A percentile compares a stretch with the other conserved stretches of the same genome.
Conservation (phyloP, 1,139 yeast genomes). For the Martiniozyma asiatica region DNA sequence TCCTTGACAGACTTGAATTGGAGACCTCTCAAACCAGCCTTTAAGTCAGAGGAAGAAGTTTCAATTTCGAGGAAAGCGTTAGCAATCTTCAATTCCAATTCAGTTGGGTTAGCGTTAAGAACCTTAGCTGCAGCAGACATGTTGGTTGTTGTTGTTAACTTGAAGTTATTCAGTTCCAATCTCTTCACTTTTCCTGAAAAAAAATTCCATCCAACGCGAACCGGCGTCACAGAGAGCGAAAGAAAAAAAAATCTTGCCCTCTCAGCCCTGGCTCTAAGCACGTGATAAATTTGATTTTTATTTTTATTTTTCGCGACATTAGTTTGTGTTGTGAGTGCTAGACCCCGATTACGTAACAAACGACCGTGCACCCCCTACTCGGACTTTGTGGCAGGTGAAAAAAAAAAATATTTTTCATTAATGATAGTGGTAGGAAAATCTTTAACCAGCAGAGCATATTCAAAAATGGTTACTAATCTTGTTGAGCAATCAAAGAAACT, state of each 20-base stretch:
- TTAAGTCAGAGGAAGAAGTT: constrained; percentile 83
- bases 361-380: not conserved
- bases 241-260: constrained; percentile 1
- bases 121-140: constrained; percentile 97
- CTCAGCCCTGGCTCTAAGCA: constrained; percentile 4
- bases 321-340: not conserved
- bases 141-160: constrained; percentile 19
- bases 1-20: constrained; percentile 98
- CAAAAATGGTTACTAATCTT: constrained; percentile 12
- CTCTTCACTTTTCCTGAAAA: not conserved
- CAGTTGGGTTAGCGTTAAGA: constrained; percentile 85
- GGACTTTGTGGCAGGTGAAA: too few relatives aligned
- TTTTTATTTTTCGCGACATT: too few relatives aligned
- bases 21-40: constrained; percentile 96
- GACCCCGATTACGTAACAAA: not conserved
- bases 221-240: too few relatives aligned
- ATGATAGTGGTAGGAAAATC: too few relatives aligned
- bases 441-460: too few relatives aligned
- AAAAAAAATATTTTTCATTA: too few relatives aligned
- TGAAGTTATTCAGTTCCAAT: not conserved
- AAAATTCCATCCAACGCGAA: not conserved
- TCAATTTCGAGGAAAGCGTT: constrained; percentile 98
- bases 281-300: too few relatives aligned
- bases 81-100: constrained; percentile 98
- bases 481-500: constrained; percentile 65